Conservation (phyloP, 75 land plant genomes). For the Picea glauca region DNA sequence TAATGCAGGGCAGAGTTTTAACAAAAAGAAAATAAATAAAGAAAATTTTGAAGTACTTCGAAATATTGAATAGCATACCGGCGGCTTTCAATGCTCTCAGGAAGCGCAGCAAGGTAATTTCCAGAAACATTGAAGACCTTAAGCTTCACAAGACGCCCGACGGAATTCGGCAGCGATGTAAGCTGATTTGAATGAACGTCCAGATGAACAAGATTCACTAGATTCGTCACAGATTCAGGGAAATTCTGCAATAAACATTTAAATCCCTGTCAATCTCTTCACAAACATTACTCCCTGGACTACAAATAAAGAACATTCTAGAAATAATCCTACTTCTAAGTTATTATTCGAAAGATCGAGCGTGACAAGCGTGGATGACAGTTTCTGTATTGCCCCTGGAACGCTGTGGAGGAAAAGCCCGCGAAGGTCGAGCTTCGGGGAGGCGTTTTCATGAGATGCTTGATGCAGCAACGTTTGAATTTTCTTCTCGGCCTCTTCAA, state of each 20-base stretch:
- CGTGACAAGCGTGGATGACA: conserved; percentile 21
- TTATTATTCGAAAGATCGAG: conserved; percentile 56
- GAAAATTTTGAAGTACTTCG: too few relatives aligned
- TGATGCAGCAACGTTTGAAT: not conserved
- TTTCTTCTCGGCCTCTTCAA: not conserved
- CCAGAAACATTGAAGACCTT: conserved; percentile 57
- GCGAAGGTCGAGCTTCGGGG: not conserved
- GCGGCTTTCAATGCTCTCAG: conserved; percentile 71
- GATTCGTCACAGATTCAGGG: conserved; percentile 42
- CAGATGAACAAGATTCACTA: conserved; percentile 44
- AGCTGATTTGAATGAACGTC: conserved; percentile 62
- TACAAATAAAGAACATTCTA: not conserved
- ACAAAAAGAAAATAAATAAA: too few relatives aligned
- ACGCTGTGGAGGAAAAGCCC: not conserved
- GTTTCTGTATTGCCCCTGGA: not conserved
- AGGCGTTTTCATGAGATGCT: not conserved
- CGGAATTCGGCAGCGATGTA: conserved; percentile 49
- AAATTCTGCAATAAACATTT: conserved; percentile 22
- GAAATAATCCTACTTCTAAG: conserved; percentile 33
- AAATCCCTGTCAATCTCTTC: not conserved
- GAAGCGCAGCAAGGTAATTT: conserved; percentile 54
- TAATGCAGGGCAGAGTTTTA: too few relatives aligned
- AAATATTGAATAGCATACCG: conserved; percentile 20
- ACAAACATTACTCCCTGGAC: too few relatives aligned
- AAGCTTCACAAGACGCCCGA: conserved; percentile 54